Evolutionary conservation across 1,139 yeast species (phyloP), one percentile per base, ranked within the genome.

Genomic region (Yamadazyma triangularis): DNA sequence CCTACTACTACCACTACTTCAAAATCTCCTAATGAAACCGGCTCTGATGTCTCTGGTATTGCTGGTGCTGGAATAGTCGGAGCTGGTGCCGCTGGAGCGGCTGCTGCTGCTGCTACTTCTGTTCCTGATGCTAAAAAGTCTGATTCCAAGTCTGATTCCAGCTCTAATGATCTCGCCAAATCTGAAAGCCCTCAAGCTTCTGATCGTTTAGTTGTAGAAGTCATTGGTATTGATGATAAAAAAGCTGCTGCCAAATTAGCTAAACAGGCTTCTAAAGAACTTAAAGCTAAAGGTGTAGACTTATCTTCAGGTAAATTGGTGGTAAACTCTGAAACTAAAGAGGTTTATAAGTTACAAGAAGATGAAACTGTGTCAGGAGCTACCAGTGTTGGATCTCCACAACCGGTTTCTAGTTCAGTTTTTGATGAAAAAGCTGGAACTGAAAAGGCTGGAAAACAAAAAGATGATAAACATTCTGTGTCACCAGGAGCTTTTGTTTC

Each of bases 131-230:
- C 20, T 18, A 9, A 18, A 18, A 18, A 18, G 9, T 18, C 20
- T 9, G 9, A 6, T 18, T 6, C 8, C 6, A 9, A 18, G 6
- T 18, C 20, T 6, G 20, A 18, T 7, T 18, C 20, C 9, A 18
- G 20, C 20, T 18, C 20, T 18, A 18, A 18, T 14, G 23, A 24
- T 28, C 23, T 30, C 6, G 13, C 19, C 12, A 10, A 18, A 6
- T 7, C 16, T 18, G 9, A 18, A 18, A 13, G 6, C 23, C 8
- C 8, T 25, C n/a, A n/a, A n/a, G n/a, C n/a, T n/a, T n/a, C n/a
- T n/a, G n/a, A n/a, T n/a, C n/a, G 48, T 15, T 46, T 60, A 20
- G 50, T 57, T 16, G 64, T 64, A 23, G 69, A 63, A 41, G 70
- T 64, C 10, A 52, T 63, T 39, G 70, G 70, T 19, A 56, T 59